Evolutionary conservation across 163 green algal species (phyloP).

Genomic region (Chloromonas sp.): DNA sequence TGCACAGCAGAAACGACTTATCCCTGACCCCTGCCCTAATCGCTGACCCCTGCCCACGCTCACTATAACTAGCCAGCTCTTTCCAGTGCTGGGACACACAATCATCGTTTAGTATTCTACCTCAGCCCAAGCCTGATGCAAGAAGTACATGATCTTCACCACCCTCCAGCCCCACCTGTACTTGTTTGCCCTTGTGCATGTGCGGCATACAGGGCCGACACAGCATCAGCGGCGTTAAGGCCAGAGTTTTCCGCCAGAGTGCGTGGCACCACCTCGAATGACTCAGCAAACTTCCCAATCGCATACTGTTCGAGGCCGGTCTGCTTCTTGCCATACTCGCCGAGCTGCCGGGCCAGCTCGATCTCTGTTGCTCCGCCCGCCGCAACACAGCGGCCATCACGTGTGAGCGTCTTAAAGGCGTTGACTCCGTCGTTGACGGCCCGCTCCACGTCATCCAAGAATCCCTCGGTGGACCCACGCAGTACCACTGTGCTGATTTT

Average conservation of each 20-base stretch:
- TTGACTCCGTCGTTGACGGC: constrained; percentile 97
- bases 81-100: too few relatives aligned
- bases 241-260: constrained; percentile 89
- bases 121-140: too few relatives aligned
- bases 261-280: constrained; percentile 81
- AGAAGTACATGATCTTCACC: too few relatives aligned
- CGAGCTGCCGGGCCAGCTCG: constrained; percentile 75
- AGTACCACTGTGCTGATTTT: constrained; percentile 86
- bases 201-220: constrained; percentile 79
- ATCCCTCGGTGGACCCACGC: constrained; percentile 57
- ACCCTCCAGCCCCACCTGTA: constrained; percentile 9
- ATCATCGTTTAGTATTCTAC: too few relatives aligned
- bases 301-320: constrained; percentile 96
- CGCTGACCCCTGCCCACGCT: too few relatives aligned
- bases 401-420: constrained; percentile 85
- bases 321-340: constrained; percentile 54
- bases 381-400: constrained; percentile 71
- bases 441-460: constrained; percentile 95
- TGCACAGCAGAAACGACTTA: too few relatives aligned
- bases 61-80: too few relatives aligned
- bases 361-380: constrained; percentile 89
- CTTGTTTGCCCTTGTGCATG: constrained; percentile 53
- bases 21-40: too few relatives aligned
- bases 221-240: constrained; percentile 74
- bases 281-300: constrained; percentile 85